These are phyloP conservation scores for Inonotus hispidus DNA, from an alignment of 1,284 basidiomycete species.

Conservation along the genomic window DNA sequence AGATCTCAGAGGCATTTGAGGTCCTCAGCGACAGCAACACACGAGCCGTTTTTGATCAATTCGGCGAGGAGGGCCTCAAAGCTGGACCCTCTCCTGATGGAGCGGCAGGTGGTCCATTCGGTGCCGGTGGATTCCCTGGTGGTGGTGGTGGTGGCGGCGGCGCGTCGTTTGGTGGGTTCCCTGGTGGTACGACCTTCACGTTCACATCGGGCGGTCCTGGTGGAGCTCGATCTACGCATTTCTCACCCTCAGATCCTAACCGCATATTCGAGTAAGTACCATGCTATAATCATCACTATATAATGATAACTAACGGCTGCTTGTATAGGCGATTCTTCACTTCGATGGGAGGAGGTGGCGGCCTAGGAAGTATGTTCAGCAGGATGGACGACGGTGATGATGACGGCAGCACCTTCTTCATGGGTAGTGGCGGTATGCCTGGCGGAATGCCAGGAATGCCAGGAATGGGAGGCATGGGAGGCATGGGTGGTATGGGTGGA, in stretches of 20 bases:
- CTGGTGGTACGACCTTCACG: slow-evolving; percentile 49
- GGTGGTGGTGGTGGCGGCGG: slow-evolving; percentile 40
- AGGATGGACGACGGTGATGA: slow-evolving; percentile 44
- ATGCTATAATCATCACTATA: slow-evolving; percentile 24
- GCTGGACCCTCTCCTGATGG: slow-evolving; percentile 48
- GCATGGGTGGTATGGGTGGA: slow-evolving; percentile 17
- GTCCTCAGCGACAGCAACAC: slow-evolving; percentile 94
- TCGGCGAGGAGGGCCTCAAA: slow-evolving; percentile 95
- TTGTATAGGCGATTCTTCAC: slow-evolving; percentile 62
- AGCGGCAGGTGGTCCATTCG: slow-evolving; percentile 36
- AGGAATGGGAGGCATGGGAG: slow-evolving; percentile 7
- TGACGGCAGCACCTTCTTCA: slow-evolving; percentile 32
- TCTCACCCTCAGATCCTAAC: slow-evolving; percentile 78
- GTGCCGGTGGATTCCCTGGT: slow-evolving; percentile 41
- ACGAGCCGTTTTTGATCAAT: slow-evolving; percentile 89
- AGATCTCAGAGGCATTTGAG: slow-evolving; percentile 96
- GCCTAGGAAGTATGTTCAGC: slow-evolving; percentile 34
- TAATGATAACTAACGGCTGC: slow-evolving; percentile 2
- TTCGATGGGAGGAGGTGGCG: slow-evolving; percentile 31
- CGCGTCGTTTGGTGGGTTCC: slow-evolving; percentile 42
- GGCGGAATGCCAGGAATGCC: slow-evolving; percentile 52
- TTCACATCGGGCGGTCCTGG: slow-evolving; percentile 53
- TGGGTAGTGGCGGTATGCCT: slow-evolving; percentile 39
- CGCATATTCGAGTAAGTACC: slow-evolving; percentile 86
- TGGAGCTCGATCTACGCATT: slow-evolving; percentile 42